Conservation (phyloP, 164 flowering plant species). For the Protea cynaroides region DNA sequence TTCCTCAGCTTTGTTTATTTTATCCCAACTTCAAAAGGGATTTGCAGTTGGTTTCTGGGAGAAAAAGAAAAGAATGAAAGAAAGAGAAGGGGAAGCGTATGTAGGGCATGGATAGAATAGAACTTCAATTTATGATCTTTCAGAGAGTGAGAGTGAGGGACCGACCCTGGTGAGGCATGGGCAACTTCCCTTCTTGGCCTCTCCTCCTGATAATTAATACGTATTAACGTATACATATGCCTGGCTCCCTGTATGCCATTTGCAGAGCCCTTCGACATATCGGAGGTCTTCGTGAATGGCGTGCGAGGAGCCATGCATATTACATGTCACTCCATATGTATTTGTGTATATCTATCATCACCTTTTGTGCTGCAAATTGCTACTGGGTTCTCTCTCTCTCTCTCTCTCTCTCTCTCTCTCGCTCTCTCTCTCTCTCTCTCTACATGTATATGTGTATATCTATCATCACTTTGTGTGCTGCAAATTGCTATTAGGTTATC, state of each 20-base stretch:
- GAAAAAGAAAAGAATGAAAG: too few species aligned
- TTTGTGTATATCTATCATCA: neutral
- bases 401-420: constrained; percentile 13
- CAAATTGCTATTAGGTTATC: neutral
- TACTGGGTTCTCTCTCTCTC: neutral
- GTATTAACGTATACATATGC: constrained; percentile 29
- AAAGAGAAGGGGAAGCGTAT: too few species aligned
- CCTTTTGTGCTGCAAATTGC: neutral
- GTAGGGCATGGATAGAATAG: too few species aligned
- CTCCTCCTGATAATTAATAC: too few species aligned
- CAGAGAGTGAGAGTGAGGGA: constrained; percentile 6
- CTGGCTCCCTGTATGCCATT: constrained; percentile 95
- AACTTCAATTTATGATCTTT: too few species aligned
- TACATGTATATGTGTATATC: neutral
- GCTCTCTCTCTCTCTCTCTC: neutral
- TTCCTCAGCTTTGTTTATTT: constrained; percentile 13
- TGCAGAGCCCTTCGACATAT: constrained; percentile 33
- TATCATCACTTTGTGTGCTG: neutral
- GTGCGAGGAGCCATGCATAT: constrained; percentile 75
- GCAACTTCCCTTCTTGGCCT: neutral
- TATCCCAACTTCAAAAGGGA: constrained; percentile 29
- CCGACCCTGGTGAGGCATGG: neutral
- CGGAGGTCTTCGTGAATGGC: constrained; percentile 53
- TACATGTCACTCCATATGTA: neutral
- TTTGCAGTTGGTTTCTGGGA: too few species aligned